Conservation (phyloP, 2,329 filamentous ascomycete species). For the Aspergillus melleus region DNA sequence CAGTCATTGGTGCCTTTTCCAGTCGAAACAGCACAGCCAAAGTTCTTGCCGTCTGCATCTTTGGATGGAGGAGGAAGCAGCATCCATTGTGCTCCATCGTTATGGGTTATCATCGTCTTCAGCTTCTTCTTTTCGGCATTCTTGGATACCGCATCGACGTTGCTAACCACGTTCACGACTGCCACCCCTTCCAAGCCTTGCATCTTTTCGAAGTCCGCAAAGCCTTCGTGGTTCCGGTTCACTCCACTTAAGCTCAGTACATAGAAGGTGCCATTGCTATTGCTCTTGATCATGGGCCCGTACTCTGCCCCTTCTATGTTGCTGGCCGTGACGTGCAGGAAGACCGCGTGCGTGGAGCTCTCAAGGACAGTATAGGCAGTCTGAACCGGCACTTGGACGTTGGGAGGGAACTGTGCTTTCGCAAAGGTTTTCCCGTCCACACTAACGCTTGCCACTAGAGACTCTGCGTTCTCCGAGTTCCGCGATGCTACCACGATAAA, state of each 20-base stretch:
- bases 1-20: slow-evolving; percentile 64
- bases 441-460: slow-evolving; percentile 76
- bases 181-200: slow-evolving; percentile 86
- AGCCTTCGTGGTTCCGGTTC: slow-evolving; percentile 74
- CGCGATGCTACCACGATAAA: slow-evolving; percentile 86
- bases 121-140: slow-evolving; percentile 67
- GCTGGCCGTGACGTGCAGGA: slow-evolving; percentile 86
- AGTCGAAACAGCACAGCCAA: slow-evolving; percentile 62
- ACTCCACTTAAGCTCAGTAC: slow-evolving; percentile 78
- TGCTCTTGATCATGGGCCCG: slow-evolving; percentile 93
- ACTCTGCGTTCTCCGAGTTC: slow-evolving; percentile 61
- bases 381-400: slow-evolving; percentile 76
- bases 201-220: slow-evolving; percentile 96
- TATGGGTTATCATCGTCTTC: slow-evolving; percentile 91
- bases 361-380: slow-evolving; percentile 90
- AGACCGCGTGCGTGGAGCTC: slow-evolving; percentile 90
- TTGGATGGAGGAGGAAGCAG: slow-evolving; percentile 70
- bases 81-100: slow-evolving; percentile 87
- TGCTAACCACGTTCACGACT: slow-evolving; percentile 81
- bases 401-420: slow-evolving; percentile 78
- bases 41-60: slow-evolving; percentile 70
- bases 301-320: slow-evolving; percentile 65
- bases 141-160: slow-evolving; percentile 63
- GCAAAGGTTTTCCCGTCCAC: slow-evolving; percentile 83
- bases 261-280: slow-evolving; percentile 96